Evolutionary conservation across 2,329 filamentous ascomycete genomes (phyloP), one percentile per base, ranked within the genome.

Genomic region (Sclerotinia spermophila): DNA sequence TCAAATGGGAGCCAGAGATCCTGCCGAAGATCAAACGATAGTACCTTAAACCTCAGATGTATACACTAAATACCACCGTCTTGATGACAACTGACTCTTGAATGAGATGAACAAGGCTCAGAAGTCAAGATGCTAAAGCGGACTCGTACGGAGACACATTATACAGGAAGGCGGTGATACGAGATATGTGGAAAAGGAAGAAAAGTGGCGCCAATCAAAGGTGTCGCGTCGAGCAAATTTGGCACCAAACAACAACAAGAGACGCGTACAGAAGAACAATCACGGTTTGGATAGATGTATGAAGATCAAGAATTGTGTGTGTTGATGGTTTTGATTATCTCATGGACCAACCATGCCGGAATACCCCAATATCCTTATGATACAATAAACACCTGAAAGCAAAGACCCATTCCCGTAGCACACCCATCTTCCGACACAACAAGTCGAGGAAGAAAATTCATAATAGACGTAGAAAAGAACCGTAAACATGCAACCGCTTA

Each of bases 401-500:
- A 70, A 73, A 75, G 71, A 72, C 73, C 75, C 75, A 74, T 66
- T 73, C 72, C 76, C 75, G 74, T 73, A 71, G 64, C 73, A 71
- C 72, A 73, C 71, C 72, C 72, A 66, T 69, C 72, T 72, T 72
- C 64, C 72, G 68, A 65, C 70, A 67, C 59, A 42, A 65, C 59
- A 68, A 69, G 60, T 65, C 73, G 70, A 64, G 67, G 72, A 72
- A 75, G 73, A 73, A 74, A 74, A 74, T 76, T 77, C 75, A 69
- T 76, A 77, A 75, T 55, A 65, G 71, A 74, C 75, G 71, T 73
- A 71, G 72, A 71, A 71, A 72, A 70, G 71, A 72, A 73, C 38
- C 71, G 67, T 62, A 71, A 56, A 56, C 19, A 69, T 68, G 40
- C 53, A 59, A 73, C 71, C 60, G 71, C 67, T 59, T 83, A 90